phyloP scores from a whole-genome alignment of 139 green algal species.

The Parachlorella kessleri region DNA sequence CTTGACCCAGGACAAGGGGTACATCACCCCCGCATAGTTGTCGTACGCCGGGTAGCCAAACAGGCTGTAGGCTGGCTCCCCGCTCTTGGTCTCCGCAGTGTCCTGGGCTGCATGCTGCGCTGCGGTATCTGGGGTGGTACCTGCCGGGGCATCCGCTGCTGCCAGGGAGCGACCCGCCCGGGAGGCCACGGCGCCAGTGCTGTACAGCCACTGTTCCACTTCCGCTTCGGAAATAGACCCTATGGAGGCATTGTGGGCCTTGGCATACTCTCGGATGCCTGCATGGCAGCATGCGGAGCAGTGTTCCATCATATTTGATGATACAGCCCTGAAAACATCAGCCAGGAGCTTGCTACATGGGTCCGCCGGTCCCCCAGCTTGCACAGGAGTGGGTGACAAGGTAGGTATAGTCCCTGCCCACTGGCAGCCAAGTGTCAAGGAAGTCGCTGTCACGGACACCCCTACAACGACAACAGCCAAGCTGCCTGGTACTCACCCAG shows the following conservation, averaged over 20 bases:
- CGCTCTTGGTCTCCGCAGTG: no score
- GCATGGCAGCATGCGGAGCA: not conserved
- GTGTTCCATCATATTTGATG: not conserved
- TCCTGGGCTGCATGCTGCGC: no score
- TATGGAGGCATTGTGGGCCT: slow-evolving; percentile 39
- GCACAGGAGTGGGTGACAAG: not conserved
- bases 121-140: no score
- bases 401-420: not conserved
- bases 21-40: slow-evolving; percentile 78
- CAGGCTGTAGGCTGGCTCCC: no score
- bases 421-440: no score
- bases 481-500: slow-evolving; percentile 29
- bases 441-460: no score
- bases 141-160: no score
- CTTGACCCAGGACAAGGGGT: slow-evolving; percentile 64
- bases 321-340: not conserved
- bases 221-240: slow-evolving; percentile 39
- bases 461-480: no score
- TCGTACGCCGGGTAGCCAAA: slow-evolving; percentile 78
- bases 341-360: not conserved
- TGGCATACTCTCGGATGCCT: slow-evolving; percentile 73
- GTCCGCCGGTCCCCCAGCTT: not conserved
- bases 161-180: no score
- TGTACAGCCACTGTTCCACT: slow-evolving; percentile 54
- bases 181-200: no score